phyloP scores from a whole-genome alignment of 257 asterid species.

The Solanum chaucha region DNA sequence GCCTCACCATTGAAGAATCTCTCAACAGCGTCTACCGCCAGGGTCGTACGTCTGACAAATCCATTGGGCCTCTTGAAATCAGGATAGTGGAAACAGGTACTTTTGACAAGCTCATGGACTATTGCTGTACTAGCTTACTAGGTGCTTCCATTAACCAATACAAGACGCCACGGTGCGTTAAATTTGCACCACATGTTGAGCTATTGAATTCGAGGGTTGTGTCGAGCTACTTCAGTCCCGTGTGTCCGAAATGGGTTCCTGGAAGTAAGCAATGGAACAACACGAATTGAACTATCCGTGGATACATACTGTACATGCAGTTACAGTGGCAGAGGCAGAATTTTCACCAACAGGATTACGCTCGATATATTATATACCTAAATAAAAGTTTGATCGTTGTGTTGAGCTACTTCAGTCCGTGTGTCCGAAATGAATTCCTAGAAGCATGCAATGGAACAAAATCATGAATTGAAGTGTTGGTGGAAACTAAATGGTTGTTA shows the following conservation, averaged over 20 bases:
- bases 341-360: not conserved
- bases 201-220: slow-evolving; percentile 46
- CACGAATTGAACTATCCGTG: not conserved
- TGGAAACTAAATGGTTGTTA: not conserved
- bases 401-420: not conserved
- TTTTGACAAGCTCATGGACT: slow-evolving; percentile 86
- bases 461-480: not conserved
- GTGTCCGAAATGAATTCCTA: not conserved
- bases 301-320: not conserved
- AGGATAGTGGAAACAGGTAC: slow-evolving; percentile 24
- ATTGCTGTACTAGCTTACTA: slow-evolving; percentile 33
- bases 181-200: slow-evolving; percentile 64
- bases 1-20: slow-evolving; percentile 21
- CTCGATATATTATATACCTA: not conserved
- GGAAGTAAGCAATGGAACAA: not conserved
- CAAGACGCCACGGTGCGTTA: slow-evolving; percentile 44
- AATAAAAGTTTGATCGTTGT: not conserved
- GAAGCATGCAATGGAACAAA: not conserved
- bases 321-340: not conserved
- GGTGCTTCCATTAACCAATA: slow-evolving; percentile 52
- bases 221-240: not conserved
- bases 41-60: slow-evolving; percentile 47
- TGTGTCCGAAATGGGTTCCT: not conserved
- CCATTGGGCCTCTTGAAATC: slow-evolving; percentile 80
- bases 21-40: slow-evolving; percentile 65